Evolutionary conservation across 306 rosid species (phyloP).

Genomic region (Medicago arabica): DNA sequence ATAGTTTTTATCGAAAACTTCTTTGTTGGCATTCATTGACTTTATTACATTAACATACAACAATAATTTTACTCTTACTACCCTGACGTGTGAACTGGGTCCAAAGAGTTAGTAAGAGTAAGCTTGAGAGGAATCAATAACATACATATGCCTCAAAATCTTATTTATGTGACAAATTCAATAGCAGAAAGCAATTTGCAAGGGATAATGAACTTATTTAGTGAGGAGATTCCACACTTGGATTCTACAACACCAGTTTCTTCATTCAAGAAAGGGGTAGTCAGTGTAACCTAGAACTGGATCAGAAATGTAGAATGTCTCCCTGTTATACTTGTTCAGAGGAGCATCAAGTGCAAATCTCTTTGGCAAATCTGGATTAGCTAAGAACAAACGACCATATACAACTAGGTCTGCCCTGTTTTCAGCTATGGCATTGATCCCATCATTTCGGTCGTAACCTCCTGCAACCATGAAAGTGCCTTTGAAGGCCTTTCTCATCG

Average conservation of each 20-base stretch:
- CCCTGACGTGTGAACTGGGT: too few species aligned
- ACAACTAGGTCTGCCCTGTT: background rate
- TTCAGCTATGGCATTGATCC: background rate
- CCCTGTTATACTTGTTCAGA: background rate
- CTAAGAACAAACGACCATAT: background rate
- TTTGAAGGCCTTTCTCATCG: background rate
- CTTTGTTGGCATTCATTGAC: too few species aligned
- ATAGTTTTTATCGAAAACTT: too few species aligned
- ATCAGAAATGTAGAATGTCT: background rate
- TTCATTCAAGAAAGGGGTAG: background rate
- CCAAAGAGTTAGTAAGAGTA: too few species aligned
- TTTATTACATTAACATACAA: too few species aligned
- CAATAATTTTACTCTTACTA: too few species aligned
- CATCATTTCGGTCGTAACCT: background rate
- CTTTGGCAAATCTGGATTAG: slow-evolving; percentile 17
- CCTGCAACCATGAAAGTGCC: background rate
- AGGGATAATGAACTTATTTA: background rate
- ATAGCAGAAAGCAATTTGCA: background rate
- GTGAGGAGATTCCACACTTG: background rate
- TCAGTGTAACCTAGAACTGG: background rate
- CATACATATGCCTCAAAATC: too few species aligned
- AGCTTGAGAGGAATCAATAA: too few species aligned
- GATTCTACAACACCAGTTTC: background rate
- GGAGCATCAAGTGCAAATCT: background rate
- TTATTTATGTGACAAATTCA: background rate